A percentile compares a stretch with the other conserved stretches of the same genome.
Evolutionary conservation across 1,284 basidiomycete genomes (phyloP).

Genomic region (Leucoagaricus sp.): DNA sequence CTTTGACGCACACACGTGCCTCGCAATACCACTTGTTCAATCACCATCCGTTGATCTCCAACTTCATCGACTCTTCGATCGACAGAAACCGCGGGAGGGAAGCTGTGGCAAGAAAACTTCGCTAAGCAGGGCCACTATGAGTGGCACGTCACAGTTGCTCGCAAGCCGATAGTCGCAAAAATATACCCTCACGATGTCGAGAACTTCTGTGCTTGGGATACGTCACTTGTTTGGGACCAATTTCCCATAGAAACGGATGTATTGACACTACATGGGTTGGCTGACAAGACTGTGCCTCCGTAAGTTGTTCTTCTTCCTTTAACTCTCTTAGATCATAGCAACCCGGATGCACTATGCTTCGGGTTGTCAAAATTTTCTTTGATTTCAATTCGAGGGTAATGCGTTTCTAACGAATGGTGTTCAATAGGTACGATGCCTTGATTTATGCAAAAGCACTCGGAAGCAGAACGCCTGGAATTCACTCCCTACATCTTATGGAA

Average conservation of each 20-base stretch:
- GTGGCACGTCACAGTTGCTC: constrained; percentile 62
- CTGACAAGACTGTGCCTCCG: constrained; percentile 66
- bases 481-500: constrained; percentile 66
- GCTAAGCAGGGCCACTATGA: constrained; percentile 56
- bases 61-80: background rate
- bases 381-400: background rate
- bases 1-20: background rate
- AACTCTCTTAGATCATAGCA: background rate
- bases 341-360: background rate
- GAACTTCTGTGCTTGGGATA: constrained; percentile 61
- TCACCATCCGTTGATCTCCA: background rate
- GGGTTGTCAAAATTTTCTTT: constrained; percentile 3
- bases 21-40: too few species aligned
- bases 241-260: constrained; percentile 65
- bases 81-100: constrained; percentile 38
- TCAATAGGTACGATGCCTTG: constrained; percentile 65
- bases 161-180: constrained; percentile 50
- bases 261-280: constrained; percentile 68
- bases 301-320: constrained; percentile 36
- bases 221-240: constrained; percentile 59
- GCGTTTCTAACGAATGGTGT: background rate
- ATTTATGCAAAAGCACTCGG: constrained; percentile 66
- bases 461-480: constrained; percentile 52
- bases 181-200: constrained; percentile 61
- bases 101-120: constrained; percentile 48